phyloP scores from a whole-genome alignment of 176 grass and related monocot genomes.

The Bolboschoenus planiculmis region DNA sequence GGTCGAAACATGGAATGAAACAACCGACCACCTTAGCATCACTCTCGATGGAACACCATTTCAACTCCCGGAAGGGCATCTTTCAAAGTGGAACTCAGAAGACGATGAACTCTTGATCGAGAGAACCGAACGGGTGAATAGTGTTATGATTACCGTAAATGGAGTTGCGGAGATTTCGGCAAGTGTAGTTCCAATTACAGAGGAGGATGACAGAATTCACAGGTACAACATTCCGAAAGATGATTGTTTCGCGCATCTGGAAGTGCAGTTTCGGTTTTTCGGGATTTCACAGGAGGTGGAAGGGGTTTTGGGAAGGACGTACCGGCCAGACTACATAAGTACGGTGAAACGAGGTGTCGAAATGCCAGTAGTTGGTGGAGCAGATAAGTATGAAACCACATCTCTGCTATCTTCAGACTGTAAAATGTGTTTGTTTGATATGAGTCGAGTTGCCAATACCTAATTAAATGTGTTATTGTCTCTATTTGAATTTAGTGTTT shows the following conservation, averaged over 20 bases:
- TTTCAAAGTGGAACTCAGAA: conserved; percentile 22
- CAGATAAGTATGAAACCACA: conserved; percentile 20
- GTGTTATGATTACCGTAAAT: conserved; percentile 11
- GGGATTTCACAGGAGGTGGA: conserved; percentile 13
- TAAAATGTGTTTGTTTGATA: conserved; percentile 15
- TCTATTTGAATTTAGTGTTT: background rate
- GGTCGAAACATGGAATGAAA: conserved; percentile 9
- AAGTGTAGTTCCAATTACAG: conserved; percentile 31
- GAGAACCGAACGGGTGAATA: conserved; percentile 27
- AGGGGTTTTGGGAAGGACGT: conserved; percentile 32
- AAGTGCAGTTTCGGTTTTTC: conserved; percentile 23
- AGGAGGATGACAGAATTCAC: conserved; percentile 35
- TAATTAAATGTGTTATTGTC: background rate
- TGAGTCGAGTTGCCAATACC: background rate
- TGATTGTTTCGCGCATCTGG: conserved; percentile 29
- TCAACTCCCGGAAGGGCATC: conserved; percentile 24
- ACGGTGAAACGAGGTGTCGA: conserved; percentile 21
- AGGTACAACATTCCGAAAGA: conserved; percentile 24
- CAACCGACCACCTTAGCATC: conserved; percentile 22
- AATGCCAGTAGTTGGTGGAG: conserved; percentile 37
- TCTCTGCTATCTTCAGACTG: conserved; percentile 31
- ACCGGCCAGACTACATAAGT: conserved; percentile 23
- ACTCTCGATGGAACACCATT: conserved; percentile 17
- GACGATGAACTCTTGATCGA: conserved; percentile 18
- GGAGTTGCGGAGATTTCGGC: conserved; percentile 18